Evolutionary conservation across 148 eudicot genomes (phyloP).

Genomic region (Spergularia bocconei): DNA sequence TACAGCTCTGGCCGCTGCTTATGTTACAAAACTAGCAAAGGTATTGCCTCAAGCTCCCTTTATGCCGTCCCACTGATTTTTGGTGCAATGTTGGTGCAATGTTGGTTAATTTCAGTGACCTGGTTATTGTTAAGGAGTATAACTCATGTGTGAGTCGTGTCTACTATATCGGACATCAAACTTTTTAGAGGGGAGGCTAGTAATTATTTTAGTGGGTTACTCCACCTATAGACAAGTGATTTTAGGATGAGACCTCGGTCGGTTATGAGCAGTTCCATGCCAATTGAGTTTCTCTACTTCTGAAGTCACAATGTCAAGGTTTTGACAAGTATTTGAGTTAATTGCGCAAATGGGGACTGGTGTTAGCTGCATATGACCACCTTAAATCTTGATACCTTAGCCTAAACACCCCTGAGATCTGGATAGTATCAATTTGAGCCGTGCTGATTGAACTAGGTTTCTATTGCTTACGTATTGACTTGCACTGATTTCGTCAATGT

Average conservation of each 20-base stretch:
- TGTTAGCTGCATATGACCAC: neutral
- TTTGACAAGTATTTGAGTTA: neutral
- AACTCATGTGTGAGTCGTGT: neutral
- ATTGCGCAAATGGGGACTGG: neutral
- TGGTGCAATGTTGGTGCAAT: neutral
- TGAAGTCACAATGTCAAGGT: neutral
- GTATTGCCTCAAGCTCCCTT: slow-evolving; percentile 27
- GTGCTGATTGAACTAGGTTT: neutral
- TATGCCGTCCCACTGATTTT: neutral
- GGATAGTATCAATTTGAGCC: too few relatives aligned
- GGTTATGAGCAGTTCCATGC: too few relatives aligned
- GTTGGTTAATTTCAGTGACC: too few relatives aligned
- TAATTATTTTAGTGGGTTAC: too few relatives aligned
- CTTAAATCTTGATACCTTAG: too few relatives aligned
- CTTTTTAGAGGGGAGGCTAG: too few relatives aligned
- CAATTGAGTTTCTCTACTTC: neutral
- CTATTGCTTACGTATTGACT: neutral
- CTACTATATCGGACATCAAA: too few relatives aligned
- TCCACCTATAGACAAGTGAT: too few relatives aligned
- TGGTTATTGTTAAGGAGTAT: neutral
- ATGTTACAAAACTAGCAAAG: slow-evolving; percentile 88
- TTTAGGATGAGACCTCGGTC: too few relatives aligned
- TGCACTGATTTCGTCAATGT: neutral
- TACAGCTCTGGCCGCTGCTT: slow-evolving; percentile 82
- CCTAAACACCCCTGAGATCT: too few relatives aligned